Conservation (phyloP, 495 filamentous ascomycete genomes). For the Hypoxylon crocopeplum region DNA sequence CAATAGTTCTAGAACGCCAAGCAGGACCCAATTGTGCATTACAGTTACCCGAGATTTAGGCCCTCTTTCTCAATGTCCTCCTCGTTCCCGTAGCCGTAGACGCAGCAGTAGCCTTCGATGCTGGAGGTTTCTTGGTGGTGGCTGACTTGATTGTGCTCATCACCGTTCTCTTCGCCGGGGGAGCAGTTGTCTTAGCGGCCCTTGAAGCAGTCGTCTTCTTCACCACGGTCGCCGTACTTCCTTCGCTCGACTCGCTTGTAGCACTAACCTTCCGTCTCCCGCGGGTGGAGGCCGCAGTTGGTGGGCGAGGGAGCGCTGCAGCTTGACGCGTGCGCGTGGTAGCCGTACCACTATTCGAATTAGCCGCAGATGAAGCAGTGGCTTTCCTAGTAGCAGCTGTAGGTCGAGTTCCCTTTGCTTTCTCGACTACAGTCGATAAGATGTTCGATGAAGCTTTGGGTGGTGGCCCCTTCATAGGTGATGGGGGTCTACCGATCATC, state of each 20-base stretch:
- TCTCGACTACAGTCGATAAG: constrained; percentile 68
- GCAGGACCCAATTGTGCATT: constrained; percentile 2
- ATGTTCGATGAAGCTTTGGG: constrained; percentile 44
- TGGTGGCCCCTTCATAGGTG: constrained; percentile 53
- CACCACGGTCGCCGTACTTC: constrained; percentile 54
- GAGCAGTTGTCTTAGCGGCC: constrained; percentile 47
- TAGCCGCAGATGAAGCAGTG: constrained; percentile 50
- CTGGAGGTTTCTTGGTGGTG: constrained; percentile 49
- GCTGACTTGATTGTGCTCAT: constrained; percentile 52
- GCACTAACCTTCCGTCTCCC: constrained; percentile 55
- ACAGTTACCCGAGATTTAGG: constrained; percentile 35
- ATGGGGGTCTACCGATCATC: constrained; percentile 47
- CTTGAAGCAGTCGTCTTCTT: constrained; percentile 46
- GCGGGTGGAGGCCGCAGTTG: constrained; percentile 46
- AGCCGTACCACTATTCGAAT: constrained; percentile 38
- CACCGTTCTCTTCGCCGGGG: constrained; percentile 46
- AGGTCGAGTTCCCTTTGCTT: constrained; percentile 54
- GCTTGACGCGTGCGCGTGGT: constrained; percentile 47
- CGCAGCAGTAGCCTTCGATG: constrained; percentile 39
- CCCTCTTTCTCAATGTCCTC: constrained; percentile 59
- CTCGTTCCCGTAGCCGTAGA: constrained; percentile 45
- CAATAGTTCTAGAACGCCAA: constrained; percentile 21
- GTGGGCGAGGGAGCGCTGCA: constrained; percentile 33
- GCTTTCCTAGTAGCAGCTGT: constrained; percentile 56
- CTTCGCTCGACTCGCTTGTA: constrained; percentile 57